phyloP scores from a whole-genome alignment of 495 filamentous ascomycete genomes.

The Neurospora tetrasperma region DNA sequence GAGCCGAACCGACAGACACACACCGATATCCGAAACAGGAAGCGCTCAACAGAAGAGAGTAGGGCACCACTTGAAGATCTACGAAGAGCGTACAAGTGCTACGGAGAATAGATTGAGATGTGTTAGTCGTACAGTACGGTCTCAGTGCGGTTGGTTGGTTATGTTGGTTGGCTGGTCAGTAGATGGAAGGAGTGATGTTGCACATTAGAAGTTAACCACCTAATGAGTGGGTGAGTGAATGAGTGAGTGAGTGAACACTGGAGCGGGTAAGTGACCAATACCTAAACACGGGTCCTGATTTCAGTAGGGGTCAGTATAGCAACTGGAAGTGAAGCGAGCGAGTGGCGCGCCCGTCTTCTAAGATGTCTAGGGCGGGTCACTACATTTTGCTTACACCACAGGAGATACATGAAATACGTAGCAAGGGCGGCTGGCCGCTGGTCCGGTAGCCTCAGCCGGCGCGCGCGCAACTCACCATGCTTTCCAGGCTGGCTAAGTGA shows the following conservation, averaged over 20 bases:
- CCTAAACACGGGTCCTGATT: background rate
- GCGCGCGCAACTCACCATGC: background rate
- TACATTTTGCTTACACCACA: background rate
- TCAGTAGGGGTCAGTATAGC: background rate
- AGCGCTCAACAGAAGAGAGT: background rate
- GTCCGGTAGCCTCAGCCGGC: background rate
- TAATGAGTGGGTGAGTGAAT: background rate
- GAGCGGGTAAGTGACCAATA: background rate
- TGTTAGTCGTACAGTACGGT: background rate
- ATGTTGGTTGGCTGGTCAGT: background rate
- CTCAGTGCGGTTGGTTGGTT: background rate
- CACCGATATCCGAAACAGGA: background rate
- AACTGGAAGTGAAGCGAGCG: background rate
- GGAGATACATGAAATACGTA: background rate
- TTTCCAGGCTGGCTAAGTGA: background rate
- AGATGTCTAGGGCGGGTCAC: background rate
- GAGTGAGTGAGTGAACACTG: background rate
- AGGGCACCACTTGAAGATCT: background rate
- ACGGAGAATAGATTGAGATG: background rate
- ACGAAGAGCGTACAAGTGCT: background rate
- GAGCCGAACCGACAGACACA: background rate
- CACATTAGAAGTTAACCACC: background rate
- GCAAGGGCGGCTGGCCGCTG: background rate
- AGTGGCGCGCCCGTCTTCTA: background rate
- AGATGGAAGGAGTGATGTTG: background rate